Conservation (phyloP, 1,139 yeast species). For the Geotrichum fermentans region DNA sequence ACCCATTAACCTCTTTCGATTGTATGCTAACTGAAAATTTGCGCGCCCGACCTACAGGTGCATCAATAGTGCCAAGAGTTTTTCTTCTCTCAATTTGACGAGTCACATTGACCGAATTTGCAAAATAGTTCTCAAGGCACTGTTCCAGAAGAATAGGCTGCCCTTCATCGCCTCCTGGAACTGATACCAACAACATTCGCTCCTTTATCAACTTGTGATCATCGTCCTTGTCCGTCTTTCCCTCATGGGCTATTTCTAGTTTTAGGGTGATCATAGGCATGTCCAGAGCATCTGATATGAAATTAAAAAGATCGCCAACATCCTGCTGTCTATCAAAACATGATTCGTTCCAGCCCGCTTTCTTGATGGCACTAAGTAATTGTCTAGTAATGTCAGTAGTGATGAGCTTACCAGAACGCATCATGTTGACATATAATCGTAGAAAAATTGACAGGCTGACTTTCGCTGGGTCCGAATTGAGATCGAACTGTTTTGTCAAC, state of each 20-base stretch:
- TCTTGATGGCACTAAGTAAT: conserved; percentile 33
- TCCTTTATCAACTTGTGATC: conserved; percentile 68
- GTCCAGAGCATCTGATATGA: conserved; percentile 56
- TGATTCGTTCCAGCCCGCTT: conserved; percentile 35
- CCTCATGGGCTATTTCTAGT: conserved; percentile 74
- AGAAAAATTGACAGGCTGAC: conserved; percentile 47
- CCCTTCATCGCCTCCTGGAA: conserved; percentile 40
- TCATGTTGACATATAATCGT: conserved; percentile 59
- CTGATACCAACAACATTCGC: conserved; percentile 61
- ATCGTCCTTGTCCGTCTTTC: conserved; percentile 59
- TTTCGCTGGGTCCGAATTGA: conserved; percentile 21
- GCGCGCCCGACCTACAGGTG: conserved; percentile 3
- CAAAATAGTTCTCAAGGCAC: conserved; percentile 68
- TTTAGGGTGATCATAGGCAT: conserved; percentile 73
- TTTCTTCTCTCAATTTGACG: conserved; percentile 62
- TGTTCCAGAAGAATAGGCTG: conserved; percentile 57
- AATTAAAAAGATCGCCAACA: conserved; percentile 61
- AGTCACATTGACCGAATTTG: conserved; percentile 62
- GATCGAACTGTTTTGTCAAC: conserved; percentile 43
- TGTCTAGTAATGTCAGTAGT: conserved; percentile 56
- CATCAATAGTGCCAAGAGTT: conserved; percentile 32
- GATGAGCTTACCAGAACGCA: conserved; percentile 62
- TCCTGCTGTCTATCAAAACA: conserved; percentile 48
- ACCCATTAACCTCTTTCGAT: conserved; percentile 1
- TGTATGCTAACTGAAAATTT: conserved; percentile 13